phyloP scores from a whole-genome alignment of 2,329 filamentous ascomycete genomes.

The Fusarium cyanostomum region DNA sequence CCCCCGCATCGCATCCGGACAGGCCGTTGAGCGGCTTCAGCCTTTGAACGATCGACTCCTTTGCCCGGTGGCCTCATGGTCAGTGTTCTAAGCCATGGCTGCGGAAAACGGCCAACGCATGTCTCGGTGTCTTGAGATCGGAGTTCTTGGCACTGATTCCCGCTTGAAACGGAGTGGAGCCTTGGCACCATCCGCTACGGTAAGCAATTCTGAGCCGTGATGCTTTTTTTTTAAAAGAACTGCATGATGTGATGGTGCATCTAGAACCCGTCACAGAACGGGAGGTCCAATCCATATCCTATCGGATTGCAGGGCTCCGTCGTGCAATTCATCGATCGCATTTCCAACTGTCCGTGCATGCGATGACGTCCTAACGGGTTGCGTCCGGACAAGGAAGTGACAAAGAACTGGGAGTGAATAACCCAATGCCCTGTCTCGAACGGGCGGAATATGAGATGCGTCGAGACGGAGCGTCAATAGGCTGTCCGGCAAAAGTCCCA shows the following conservation, averaged over 20 bases:
- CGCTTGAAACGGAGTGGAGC: not conserved
- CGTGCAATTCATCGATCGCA: not conserved
- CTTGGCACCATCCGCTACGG: not conserved
- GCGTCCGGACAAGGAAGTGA: too few species aligned
- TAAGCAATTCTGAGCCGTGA: not conserved
- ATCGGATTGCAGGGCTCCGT: not conserved
- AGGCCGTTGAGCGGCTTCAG: not conserved
- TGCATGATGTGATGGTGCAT: not conserved
- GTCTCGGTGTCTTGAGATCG: not conserved
- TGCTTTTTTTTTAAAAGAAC: not conserved
- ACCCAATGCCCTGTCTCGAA: not conserved
- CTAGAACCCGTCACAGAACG: not conserved
- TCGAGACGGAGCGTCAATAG: not conserved
- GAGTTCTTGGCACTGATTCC: not conserved
- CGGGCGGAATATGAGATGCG: not conserved
- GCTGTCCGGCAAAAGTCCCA: too few species aligned
- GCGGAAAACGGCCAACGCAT: not conserved
- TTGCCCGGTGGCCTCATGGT: not conserved
- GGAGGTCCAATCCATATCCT: not conserved
- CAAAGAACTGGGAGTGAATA: too few species aligned
- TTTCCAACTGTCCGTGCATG: not conserved
- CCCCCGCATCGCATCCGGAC: not conserved
- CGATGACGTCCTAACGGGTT: not conserved
- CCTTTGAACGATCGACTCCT: not conserved
- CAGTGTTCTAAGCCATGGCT: not conserved